Evolutionary conservation across 352 stramenopile species (phyloP), one percentile per base, ranked within the genome.

Genomic region (Phytopythium ostracodes): DNA sequence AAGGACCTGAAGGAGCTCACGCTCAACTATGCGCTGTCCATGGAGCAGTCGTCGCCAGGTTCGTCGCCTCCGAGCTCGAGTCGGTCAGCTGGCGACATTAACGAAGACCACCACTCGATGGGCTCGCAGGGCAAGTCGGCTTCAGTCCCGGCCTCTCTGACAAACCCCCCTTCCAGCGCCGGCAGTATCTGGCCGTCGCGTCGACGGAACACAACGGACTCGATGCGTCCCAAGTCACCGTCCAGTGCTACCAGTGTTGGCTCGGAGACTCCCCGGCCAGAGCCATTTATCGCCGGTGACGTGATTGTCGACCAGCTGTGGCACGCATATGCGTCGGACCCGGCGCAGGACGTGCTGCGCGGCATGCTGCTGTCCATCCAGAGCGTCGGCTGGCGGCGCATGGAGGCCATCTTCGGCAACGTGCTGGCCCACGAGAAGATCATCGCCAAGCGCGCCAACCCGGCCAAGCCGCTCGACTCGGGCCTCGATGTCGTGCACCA

Each of bases 281-380:
- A 79, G 29, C 81, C 81, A 18, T 91, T 88, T 42, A 62, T 78
- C 17, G 78, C 85, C 20, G 68, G 68, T 40, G 62, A 82, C 24
- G 60, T 91, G 35, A 60, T 92, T n/a, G 47, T 94, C 29, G 84
- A 94, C 63, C 80, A 81, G 56, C 64, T 85, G 22, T 73, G 81
- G 33, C 73, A 86, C 38, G 76, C 81, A n/a, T 94, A 88, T 53
- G 72, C 68, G 29, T 79, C 77, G n/a, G 84, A 92, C 51, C 43
- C 64, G 9, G 65, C 80, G 57, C 69, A 82, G 56, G 84, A 94
- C 63, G 66, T 76, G 25, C 73, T 94, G 35, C 82, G 84, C 44
- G 77, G 77, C 24, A 92, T 94, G 82, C 68, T 94, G 49, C 53
- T 94, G 31, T 82, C 76, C 3, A 64, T 94, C 50, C 84, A 94